Base-by-base conservation (phyloP, 1,139 yeast genomes). In the Yamadazyma mexicana region DNA sequence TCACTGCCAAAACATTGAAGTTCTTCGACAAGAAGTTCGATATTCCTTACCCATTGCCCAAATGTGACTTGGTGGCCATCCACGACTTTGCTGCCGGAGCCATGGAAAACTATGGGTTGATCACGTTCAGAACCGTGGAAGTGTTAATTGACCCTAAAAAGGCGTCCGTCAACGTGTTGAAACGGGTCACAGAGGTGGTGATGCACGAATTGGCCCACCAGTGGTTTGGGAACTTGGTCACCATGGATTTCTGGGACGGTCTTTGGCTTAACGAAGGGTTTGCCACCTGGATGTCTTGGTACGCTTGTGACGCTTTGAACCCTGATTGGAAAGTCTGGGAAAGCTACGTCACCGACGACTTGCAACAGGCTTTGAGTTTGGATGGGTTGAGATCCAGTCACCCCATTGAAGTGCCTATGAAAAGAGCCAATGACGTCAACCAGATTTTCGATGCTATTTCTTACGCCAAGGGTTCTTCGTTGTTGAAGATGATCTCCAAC, bases 381-480 rank as follows among this genome's bases (percentile, higher is more conserved):
- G 83, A 78, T 52, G 71, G 76, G 11, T 69, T 77, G 45, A 63
- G 77, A 49, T 70, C 70, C 41, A 76, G 82, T 3, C 83, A 78
- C 54, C 81, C 83, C 6, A 72, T 78, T 48, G 81, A 77, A 54
- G 81, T 77, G 24, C 79, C 80, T 20, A 75, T 78, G 25, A 63
- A 68, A 43, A 68, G 70, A 48, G 81, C 81, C 2, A 68, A 69
- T 43, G 81, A 78, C 43, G 77, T 78, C 38, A 77, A 75, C 55
- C 81, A 77, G 54, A 73, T 77, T 18, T 78, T 78, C 53, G 83
- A 78, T 53, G 71, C 76, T 15, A 76, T 76, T 42, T 75, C 95
- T 12, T 87, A 87, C 63, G 73, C 84, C 42, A 85, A 87, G 66
- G 96, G 96, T 53, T 83, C 89, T n/a, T 79, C 88, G 3, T 69